Conservation (phyloP, 768 basidiomycete genomes). For the Albatrellus ellisii region DNA sequence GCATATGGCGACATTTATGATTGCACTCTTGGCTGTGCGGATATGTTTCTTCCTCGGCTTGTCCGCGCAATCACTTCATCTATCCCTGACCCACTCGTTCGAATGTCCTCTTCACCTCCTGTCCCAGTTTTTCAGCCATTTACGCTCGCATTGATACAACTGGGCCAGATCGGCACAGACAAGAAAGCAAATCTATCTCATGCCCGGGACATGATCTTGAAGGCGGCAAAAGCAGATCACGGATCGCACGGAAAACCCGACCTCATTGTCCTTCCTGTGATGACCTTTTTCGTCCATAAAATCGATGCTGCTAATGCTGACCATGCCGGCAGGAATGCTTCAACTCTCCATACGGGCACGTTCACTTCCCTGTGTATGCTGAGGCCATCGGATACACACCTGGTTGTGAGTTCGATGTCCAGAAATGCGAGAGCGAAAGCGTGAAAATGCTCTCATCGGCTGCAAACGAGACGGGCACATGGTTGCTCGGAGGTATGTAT, state of each 20-base stretch:
- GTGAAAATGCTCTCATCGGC: constrained; percentile 69
- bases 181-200: constrained; percentile 74
- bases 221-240: constrained; percentile 36
- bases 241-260: constrained; percentile 44
- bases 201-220: constrained; percentile 69
- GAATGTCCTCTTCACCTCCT: constrained; percentile 9
- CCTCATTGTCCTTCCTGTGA: constrained; percentile 74
- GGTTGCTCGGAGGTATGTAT: constrained; percentile 82
- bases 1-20: no score
- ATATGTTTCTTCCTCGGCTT: neutral
- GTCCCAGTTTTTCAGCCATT: constrained; percentile 51
- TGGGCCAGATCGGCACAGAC: constrained; percentile 57
- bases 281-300: constrained; percentile 14
- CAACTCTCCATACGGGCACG: constrained; percentile 74
- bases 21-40: neutral
- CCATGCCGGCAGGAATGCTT: constrained; percentile 57
- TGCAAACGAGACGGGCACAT: constrained; percentile 66
- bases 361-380: constrained; percentile 72
- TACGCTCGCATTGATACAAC: constrained; percentile 80
- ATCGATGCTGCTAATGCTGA: neutral
- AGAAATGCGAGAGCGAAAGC: constrained; percentile 51
- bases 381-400: constrained; percentile 59
- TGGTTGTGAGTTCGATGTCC: constrained; percentile 44
- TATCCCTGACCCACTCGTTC: neutral
- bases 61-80: neutral